Conservation (phyloP, 2,329 filamentous ascomycete genomes). For the Epichloe scottii region DNA sequence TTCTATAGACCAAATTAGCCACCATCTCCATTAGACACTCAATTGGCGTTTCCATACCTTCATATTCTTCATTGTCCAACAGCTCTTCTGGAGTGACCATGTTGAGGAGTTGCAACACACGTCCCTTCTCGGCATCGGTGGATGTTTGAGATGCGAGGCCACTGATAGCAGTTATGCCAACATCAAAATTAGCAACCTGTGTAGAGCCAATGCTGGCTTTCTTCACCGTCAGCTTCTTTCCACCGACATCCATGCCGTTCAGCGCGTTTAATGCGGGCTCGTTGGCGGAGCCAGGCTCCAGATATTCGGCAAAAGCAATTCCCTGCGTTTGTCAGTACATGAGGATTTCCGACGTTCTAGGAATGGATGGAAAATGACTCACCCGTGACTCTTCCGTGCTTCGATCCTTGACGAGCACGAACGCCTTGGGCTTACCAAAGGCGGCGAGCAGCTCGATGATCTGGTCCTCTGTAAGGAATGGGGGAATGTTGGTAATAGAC, state of each 20-base stretch:
- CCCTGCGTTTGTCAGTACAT: slow-evolving; percentile 40
- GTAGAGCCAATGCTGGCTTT: slow-evolving; percentile 88
- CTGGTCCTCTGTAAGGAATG: slow-evolving; percentile 81
- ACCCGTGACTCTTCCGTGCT: slow-evolving; percentile 79
- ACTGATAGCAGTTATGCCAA: slow-evolving; percentile 95
- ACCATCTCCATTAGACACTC: background rate
- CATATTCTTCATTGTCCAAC: slow-evolving; percentile 87
- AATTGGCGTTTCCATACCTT: slow-evolving; percentile 45
- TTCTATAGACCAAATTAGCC: slow-evolving; percentile 43
- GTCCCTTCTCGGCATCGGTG: slow-evolving; percentile 62
- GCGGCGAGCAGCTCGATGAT: slow-evolving; percentile 80
- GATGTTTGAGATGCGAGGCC: slow-evolving; percentile 88
- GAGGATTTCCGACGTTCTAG: slow-evolving; percentile 15
- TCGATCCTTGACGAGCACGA: slow-evolving; percentile 77
- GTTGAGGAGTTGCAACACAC: slow-evolving; percentile 86
- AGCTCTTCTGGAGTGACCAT: slow-evolving; percentile 97
- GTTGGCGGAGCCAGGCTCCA: slow-evolving; percentile 56
- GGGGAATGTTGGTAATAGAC: slow-evolving; percentile 77
- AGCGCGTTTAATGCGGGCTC: slow-evolving; percentile 81
- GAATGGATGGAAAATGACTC: slow-evolving; percentile 14
- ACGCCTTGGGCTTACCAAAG: slow-evolving; percentile 88
- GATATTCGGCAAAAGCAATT: slow-evolving; percentile 93
- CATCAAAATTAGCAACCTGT: slow-evolving; percentile 84
- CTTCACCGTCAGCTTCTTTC: slow-evolving; percentile 70
- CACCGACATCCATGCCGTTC: slow-evolving; percentile 86